phyloP scores from a whole-genome alignment of 2,329 filamentous ascomycete species.

The Neurospora sp. region DNA sequence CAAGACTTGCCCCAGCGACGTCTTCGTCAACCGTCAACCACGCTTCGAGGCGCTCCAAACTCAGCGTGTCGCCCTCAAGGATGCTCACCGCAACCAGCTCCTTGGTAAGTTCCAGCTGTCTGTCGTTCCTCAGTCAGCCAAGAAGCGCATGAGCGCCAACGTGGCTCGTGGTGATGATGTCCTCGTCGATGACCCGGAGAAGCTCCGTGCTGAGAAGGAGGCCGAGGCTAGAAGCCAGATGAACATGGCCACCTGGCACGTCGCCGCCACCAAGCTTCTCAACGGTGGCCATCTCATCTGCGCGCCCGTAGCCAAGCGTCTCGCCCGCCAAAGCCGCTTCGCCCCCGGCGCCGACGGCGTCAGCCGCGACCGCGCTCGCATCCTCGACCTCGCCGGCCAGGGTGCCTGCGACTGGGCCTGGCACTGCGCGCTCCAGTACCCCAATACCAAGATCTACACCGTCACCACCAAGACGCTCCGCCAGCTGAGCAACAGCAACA shows the following conservation, averaged over 20 bases:
- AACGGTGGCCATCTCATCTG: constrained; percentile 56
- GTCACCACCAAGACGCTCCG: constrained; percentile 65
- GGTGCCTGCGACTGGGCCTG: constrained; percentile 89
- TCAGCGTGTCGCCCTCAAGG: constrained; percentile 62
- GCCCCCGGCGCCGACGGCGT: constrained; percentile 32
- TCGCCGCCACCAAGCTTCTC: constrained; percentile 49
- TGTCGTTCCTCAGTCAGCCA: constrained; percentile 56
- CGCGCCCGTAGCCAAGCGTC: constrained; percentile 52
- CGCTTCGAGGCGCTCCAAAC: constrained; percentile 85
- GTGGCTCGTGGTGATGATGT: constrained; percentile 63
- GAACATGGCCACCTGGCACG: constrained; percentile 49
- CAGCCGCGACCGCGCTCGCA: constrained; percentile 46
- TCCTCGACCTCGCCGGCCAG: constrained; percentile 81
- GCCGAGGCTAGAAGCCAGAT: constrained; percentile 69
- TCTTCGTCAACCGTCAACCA: constrained; percentile 73
- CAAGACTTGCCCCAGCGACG: constrained; percentile 57
- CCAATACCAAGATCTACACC: constrained; percentile 78
- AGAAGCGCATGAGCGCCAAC: constrained; percentile 61
- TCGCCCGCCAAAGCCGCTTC: constrained; percentile 44
- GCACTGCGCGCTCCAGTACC: constrained; percentile 80
- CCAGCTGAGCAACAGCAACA: constrained; percentile 61
- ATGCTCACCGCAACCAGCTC: constrained; percentile 69
- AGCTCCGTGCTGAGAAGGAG: constrained; percentile 63
- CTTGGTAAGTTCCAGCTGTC: constrained; percentile 76
- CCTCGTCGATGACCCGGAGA: constrained; percentile 51